Percentiles rank a stretch among this genome's conserved stretches.
Conservation (phyloP, 345 rosid species). For the Lagerstroemia speciosa region DNA sequence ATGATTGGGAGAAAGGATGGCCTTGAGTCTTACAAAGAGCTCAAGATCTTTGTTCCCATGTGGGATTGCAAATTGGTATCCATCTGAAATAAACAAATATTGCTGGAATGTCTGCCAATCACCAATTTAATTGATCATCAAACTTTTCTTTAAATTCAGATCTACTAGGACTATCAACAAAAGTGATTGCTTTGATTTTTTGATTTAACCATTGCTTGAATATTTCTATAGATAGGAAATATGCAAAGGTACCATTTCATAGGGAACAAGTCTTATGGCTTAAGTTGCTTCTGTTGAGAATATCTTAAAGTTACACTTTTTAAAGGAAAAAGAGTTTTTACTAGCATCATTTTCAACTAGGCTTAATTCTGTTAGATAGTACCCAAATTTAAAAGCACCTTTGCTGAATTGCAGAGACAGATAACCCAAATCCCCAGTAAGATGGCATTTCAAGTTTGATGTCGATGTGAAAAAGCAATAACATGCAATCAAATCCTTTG, state of each 20-base stretch:
- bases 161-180: neutral
- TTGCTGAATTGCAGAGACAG: neutral
- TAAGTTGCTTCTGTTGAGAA: neutral
- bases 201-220: neutral
- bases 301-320: neutral
- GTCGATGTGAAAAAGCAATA: neutral
- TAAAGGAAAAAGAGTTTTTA: no score
- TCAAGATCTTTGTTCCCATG: no score
- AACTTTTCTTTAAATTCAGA: neutral
- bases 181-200: neutral
- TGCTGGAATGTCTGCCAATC: no score
- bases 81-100: no score
- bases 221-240: neutral
- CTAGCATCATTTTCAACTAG: neutral
- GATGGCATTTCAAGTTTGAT: neutral
- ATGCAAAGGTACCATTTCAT: no score
- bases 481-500: neutral
- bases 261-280: neutral
- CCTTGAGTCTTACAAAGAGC: no score
- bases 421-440: neutral
- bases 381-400: neutral
- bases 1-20: no score
- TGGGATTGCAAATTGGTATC: no score
- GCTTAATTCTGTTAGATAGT: neutral
- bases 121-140: no score